These are phyloP conservation scores for Hypholoma sublateritium DNA, from an alignment of 768 basidiomycete genomes.

Conservation along the genomic window DNA sequence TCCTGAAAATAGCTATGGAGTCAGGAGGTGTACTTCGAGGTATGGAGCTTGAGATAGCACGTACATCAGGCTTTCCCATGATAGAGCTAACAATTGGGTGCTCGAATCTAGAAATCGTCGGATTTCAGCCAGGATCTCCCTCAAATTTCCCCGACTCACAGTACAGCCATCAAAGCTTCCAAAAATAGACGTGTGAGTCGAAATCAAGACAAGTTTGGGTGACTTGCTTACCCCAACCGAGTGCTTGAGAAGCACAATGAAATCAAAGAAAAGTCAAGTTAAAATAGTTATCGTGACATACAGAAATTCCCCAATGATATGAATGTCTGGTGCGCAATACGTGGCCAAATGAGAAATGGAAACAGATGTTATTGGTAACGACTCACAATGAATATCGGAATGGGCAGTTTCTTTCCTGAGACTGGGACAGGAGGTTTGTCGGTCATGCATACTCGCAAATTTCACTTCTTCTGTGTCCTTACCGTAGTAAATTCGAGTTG, in stretches of 20 bases:
- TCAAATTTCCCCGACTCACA: background rate
- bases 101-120: background rate
- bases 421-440: background rate
- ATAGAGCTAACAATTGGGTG: background rate
- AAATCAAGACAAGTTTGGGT: background rate
- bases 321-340: background rate
- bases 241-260: background rate
- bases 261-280: background rate
- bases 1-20: background rate
- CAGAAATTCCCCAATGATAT: constrained; percentile 1
- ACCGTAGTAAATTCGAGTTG: constrained; percentile 16
- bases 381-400: constrained; percentile 1
- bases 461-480: background rate
- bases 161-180: constrained; percentile 3
- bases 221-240: constrained; percentile 7
- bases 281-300: background rate
- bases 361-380: background rate
- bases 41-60: background rate
- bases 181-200: background rate
- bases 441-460: background rate
- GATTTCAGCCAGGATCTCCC: background rate
- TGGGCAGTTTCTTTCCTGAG: background rate
- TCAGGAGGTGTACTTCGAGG: background rate
- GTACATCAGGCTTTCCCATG: background rate
- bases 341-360: background rate